A percentile compares a stretch with the other conserved stretches of the same genome.
These are phyloP conservation scores for Trypanosoma rangeli DNA, from an alignment of 208 protist genomes.

Conservation along the genomic window DNA sequence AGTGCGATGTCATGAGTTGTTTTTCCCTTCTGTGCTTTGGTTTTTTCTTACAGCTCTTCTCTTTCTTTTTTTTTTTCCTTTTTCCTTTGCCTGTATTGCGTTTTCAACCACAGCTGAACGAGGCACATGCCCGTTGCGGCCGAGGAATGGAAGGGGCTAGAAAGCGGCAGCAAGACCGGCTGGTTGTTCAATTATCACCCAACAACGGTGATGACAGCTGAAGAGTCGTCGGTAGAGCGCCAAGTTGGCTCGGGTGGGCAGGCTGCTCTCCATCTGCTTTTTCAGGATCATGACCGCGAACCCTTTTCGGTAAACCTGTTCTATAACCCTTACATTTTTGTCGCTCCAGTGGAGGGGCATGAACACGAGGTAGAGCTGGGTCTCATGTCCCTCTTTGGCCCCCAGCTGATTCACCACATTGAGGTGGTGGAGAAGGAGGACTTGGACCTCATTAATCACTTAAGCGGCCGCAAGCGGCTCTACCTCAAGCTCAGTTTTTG, in stretches of 20 bases:
- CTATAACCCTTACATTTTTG: constrained; percentile 81
- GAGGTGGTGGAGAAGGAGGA: constrained; percentile 94
- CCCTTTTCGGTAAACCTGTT: constrained; percentile 75
- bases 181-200: constrained; percentile 92
- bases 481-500: constrained; percentile 96
- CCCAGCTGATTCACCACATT: constrained; percentile 81
- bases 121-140: constrained; percentile 1
- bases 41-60: background rate
- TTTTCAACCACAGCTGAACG: background rate
- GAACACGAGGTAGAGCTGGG: constrained; percentile 95
- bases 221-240: constrained; percentile 31
- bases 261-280: constrained; percentile 73
- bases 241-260: constrained; percentile 18
- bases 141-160: constrained; percentile 35
- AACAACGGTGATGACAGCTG: constrained; percentile 39
- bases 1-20: background rate
- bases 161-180: constrained; percentile 73
- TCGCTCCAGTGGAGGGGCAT: constrained; percentile 75
- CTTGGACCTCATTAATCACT: constrained; percentile 96
- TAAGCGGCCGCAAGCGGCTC: constrained; percentile 90
- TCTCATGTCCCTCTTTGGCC: constrained; percentile 90
- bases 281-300: constrained; percentile 81
- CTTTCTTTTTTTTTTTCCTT: constrained; percentile 6
- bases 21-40: background rate
- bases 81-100: background rate